Evolutionary conservation across 805 yeast species (phyloP).

Genomic region (Starmera quercuum): DNA sequence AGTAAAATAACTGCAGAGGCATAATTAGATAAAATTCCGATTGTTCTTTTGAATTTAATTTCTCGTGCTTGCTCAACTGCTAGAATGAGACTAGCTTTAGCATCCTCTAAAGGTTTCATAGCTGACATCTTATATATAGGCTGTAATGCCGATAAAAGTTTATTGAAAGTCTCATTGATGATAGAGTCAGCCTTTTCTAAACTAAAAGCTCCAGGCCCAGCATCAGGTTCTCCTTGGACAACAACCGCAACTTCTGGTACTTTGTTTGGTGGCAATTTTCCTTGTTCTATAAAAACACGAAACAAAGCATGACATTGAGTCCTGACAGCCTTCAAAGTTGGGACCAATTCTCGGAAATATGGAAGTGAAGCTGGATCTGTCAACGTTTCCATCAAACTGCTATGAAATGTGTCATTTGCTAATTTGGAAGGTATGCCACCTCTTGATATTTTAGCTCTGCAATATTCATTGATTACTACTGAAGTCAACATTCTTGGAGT

Average conservation of each 20-base stretch:
- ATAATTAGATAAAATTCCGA: slow-evolving; percentile 60
- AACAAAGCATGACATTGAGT: slow-evolving; percentile 81
- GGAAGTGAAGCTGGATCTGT: slow-evolving; percentile 39
- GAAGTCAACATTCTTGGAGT: slow-evolving; percentile 74
- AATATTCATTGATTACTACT: slow-evolving; percentile 64
- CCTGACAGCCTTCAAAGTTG: slow-evolving; percentile 76
- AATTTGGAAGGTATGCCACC: slow-evolving; percentile 14
- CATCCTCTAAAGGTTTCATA: slow-evolving; percentile 69
- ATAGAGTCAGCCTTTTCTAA: slow-evolving; percentile 70
- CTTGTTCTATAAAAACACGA: slow-evolving; percentile 69
- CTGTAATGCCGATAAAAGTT: slow-evolving; percentile 51
- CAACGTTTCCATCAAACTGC: slow-evolving; percentile 27
- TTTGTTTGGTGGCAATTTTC: slow-evolving; percentile 61
- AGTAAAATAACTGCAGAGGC: slow-evolving; percentile 69
- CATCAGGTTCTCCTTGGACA: slow-evolving; percentile 90
- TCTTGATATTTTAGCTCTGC: slow-evolving; percentile 21
- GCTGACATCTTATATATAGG: slow-evolving; percentile 67
- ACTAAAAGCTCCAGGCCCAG: slow-evolving; percentile 90
- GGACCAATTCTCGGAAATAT: slow-evolving; percentile 75
- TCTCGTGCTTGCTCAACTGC: slow-evolving; percentile 65
- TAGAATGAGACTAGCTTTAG: slow-evolving; percentile 55
- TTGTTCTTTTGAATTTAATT: slow-evolving; percentile 41
- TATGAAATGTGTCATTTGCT: slow-evolving; percentile 20
- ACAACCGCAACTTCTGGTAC: slow-evolving; percentile 81
- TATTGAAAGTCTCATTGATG: slow-evolving; percentile 55